Conservation (phyloP, 1,284 basidiomycete species). For the Pascua sp. region DNA sequence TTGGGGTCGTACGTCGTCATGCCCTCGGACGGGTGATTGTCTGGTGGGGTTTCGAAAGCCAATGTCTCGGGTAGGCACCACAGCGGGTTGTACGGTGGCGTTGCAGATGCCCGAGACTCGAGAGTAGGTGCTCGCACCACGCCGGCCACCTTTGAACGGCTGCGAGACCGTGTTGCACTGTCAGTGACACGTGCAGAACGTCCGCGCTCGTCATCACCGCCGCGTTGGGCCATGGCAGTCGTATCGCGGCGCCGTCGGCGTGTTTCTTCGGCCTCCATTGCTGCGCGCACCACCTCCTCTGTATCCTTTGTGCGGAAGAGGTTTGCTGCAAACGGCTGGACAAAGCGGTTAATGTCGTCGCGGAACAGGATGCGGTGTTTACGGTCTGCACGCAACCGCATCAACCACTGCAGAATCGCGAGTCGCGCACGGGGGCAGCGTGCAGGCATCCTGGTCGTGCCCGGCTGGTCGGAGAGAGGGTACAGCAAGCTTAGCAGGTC, state of each 20-base stretch:
- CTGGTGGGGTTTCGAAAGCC: conserved; percentile 63
- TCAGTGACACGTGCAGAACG: conserved; percentile 20
- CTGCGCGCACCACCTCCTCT: conserved; percentile 28
- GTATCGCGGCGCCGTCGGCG: conserved; percentile 15
- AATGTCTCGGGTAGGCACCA: conserved; percentile 78
- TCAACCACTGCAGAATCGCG: conserved; percentile 76
- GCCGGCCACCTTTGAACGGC: conserved; percentile 59
- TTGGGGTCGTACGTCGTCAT: conserved; percentile 68
- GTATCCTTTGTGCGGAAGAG: conserved; percentile 46
- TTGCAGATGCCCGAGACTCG: conserved; percentile 5
- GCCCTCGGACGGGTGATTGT: conserved; percentile 67
- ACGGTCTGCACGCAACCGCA: conserved; percentile 84
- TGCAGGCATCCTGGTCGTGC: conserved; percentile 34
- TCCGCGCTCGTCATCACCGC: conserved; percentile 32
- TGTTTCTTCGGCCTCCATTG: conserved; percentile 33
- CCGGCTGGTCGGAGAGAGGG: conserved; percentile 26
- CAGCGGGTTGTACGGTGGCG: conserved; percentile 54
- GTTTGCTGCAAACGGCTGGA: conserved; percentile 44
- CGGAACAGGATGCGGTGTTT: conserved; percentile 81
- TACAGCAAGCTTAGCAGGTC: conserved; percentile 52
- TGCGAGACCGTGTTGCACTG: conserved; percentile 56
- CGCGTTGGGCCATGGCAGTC: conserved; percentile 2
- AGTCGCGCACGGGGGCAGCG: conserved; percentile 64
- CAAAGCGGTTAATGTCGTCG: conserved; percentile 49
- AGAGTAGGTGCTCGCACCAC: conserved; percentile 5